These are phyloP conservation scores for Parascedosporium putredinis DNA, from an alignment of 2,329 filamentous ascomycete species.

Conservation along the genomic window DNA sequence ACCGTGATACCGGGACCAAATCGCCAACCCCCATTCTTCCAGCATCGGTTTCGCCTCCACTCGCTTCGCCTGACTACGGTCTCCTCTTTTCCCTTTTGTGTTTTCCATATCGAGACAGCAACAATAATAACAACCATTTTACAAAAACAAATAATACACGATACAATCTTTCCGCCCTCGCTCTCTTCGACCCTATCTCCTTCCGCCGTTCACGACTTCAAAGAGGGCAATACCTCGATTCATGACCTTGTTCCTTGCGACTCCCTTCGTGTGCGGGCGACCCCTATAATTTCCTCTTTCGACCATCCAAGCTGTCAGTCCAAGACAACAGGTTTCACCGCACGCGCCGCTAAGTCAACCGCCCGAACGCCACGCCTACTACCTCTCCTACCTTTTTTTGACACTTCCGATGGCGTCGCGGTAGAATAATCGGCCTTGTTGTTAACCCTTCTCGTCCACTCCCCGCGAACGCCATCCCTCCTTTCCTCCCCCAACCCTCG, in stretches of 20 bases:
- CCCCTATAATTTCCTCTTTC: not conserved
- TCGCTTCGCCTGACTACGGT: conserved; percentile 1
- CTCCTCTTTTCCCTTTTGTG: not conserved
- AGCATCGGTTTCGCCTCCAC: not conserved
- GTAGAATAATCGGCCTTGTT: not conserved
- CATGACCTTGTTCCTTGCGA: too few relatives aligned
- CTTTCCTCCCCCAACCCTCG: not conserved
- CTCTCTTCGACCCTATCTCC: too few relatives aligned
- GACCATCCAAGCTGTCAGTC: not conserved
- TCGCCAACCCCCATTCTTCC: not conserved
- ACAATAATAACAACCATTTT: too few relatives aligned
- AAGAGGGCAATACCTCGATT: too few relatives aligned
- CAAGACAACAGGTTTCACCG: not conserved
- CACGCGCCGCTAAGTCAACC: not conserved
- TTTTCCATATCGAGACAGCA: too few relatives aligned
- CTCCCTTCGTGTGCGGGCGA: not conserved
- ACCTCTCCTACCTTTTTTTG: too few relatives aligned
- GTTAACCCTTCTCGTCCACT: not conserved
- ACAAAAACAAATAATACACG: too few relatives aligned
- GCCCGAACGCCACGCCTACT: too few relatives aligned
- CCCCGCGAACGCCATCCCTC: not conserved
- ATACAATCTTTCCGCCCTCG: too few relatives aligned
- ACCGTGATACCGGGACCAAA: not conserved
- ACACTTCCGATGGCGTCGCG: not conserved
- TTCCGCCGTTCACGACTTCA: too few relatives aligned